A percentile compares a stretch with the other conserved stretches of the same genome.
These are phyloP conservation scores for Fusarium anthophilum DNA, from an alignment of 2,329 filamentous ascomycete species.

Conservation along the genomic window DNA sequence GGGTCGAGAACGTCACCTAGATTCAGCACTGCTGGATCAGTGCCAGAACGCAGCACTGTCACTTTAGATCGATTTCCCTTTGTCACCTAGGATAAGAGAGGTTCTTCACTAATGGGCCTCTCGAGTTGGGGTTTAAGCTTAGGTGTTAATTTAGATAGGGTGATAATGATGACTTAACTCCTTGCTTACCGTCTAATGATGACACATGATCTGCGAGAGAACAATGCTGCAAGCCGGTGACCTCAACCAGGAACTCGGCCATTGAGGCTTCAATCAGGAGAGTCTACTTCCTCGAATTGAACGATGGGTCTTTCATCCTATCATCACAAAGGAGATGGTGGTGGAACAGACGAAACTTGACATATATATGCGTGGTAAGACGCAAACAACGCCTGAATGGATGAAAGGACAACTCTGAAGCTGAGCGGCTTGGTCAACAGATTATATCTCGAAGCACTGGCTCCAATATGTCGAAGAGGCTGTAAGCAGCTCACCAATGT, in stretches of 20 bases:
- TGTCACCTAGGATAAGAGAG: background rate
- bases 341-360: background rate
- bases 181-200: background rate
- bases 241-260: background rate
- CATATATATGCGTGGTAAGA: background rate
- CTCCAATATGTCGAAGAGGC: background rate
- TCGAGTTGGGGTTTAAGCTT: background rate
- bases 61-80: background rate
- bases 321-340: background rate
- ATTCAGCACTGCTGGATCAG: background rate
- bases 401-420: no score
- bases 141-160: background rate
- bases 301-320: background rate
- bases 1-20: rapidly evolving
- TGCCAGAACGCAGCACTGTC: background rate
- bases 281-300: background rate
- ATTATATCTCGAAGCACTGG: background rate
- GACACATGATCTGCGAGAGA: background rate
- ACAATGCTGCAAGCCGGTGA: background rate
- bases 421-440: background rate
- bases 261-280: background rate
- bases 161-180: background rate
- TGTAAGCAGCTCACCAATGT: background rate
- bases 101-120: background rate
- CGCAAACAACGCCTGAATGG: background rate